These are phyloP conservation scores for Ascochyta lentis DNA, from an alignment of 2,329 filamentous ascomycete genomes.

Conservation along the genomic window DNA sequence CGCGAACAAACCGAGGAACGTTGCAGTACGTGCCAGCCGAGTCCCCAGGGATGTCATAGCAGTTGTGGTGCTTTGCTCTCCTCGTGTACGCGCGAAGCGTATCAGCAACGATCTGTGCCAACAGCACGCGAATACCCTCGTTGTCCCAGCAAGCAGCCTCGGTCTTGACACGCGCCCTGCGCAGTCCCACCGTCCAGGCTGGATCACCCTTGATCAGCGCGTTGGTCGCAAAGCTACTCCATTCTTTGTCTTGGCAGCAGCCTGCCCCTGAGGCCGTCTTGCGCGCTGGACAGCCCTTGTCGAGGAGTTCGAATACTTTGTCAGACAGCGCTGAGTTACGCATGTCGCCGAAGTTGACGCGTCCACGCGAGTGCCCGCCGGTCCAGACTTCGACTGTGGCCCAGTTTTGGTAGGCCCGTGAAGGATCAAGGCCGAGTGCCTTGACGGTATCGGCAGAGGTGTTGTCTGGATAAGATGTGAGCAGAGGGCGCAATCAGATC, in stretches of 20 bases:
- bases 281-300: neutral
- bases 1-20: constrained; percentile 1
- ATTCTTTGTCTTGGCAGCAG: neutral
- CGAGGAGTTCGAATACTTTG: neutral
- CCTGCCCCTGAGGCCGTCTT: neutral
- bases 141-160: neutral
- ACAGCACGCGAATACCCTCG: neutral
- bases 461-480: neutral
- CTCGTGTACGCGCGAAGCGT: neutral
- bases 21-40: constrained; percentile 3
- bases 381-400: constrained; percentile 3
- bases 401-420: neutral
- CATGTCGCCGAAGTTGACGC: constrained; percentile 3
- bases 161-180: neutral
- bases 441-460: neutral
- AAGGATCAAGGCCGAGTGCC: neutral
- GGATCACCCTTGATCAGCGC: neutral
- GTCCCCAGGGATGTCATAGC: neutral
- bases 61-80: neutral
- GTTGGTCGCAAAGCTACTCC: neutral
- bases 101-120: neutral
- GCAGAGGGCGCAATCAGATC: neutral
- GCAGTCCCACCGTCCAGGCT: neutral
- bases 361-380: neutral
- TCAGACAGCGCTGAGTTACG: constrained; percentile 1